Conservation (phyloP, 1,284 basidiomycete genomes). For the Fistulina hepatica region DNA sequence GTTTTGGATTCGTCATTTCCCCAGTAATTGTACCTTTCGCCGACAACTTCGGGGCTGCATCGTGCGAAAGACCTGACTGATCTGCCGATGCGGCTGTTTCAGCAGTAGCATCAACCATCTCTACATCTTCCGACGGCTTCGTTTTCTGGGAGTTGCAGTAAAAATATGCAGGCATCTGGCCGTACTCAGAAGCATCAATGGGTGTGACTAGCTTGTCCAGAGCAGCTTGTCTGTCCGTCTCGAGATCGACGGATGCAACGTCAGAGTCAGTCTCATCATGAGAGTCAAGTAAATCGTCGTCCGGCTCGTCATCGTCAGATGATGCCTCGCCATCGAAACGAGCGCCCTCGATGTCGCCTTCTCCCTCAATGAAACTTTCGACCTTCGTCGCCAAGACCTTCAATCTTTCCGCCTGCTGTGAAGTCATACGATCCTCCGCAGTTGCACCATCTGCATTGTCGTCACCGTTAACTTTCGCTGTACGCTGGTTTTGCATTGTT, state of each 20-base stretch:
- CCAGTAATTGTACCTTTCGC: too few relatives aligned
- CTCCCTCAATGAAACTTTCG: conserved; percentile 75
- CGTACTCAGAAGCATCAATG: conserved; percentile 64
- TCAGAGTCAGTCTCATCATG: conserved; percentile 18
- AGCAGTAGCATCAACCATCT: conserved; percentile 32
- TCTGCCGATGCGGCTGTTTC: conserved; percentile 5
- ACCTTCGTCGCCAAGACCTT: conserved; percentile 75
- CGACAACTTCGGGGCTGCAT: too few relatives aligned
- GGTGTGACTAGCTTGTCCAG: conserved; percentile 65
- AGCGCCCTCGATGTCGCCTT: conserved; percentile 82
- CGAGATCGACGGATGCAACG: conserved; percentile 15
- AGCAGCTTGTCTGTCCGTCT: conserved; percentile 31
- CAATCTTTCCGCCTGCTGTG: conserved; percentile 59
- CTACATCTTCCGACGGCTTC: conserved; percentile 35
- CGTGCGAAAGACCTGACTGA: too few relatives aligned
- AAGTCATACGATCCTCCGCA: conserved; percentile 38
- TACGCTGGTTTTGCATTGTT: conserved; percentile 21
- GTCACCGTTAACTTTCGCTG: conserved; percentile 37
- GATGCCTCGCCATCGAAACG: conserved; percentile 63
- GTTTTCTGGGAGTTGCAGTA: conserved; percentile 55
- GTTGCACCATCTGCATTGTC: conserved; percentile 20
- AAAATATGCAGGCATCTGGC: conserved; percentile 66
- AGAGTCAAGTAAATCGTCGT: conserved; percentile 33
- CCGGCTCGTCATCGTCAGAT: conserved; percentile 22
- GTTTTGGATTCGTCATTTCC: conserved; percentile 19